These are phyloP conservation scores for Coprinellus aureogranulatus DNA, from an alignment of 768 basidiomycete species.

Conservation along the genomic window DNA sequence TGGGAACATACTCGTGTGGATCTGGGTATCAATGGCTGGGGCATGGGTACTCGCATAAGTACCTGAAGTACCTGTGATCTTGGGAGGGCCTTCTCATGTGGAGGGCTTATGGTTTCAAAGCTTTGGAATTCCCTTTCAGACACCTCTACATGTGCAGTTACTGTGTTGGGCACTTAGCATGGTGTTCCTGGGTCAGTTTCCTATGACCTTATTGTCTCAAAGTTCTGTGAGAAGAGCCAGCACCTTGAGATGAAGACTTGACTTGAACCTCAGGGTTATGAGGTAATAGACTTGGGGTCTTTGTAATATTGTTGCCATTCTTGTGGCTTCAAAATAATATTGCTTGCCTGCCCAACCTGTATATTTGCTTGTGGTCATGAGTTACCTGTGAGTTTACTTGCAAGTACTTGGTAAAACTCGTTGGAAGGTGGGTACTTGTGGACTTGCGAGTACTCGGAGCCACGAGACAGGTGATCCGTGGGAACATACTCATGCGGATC, in stretches of 20 bases:
- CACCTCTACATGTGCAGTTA: slow-evolving; percentile 17
- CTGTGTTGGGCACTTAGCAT: slow-evolving; percentile 24
- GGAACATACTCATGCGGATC: slow-evolving; percentile 9
- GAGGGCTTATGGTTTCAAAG: slow-evolving; percentile 26
- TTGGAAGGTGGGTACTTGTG: too few species aligned
- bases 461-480: slow-evolving; percentile 12
- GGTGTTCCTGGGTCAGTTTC: slow-evolving; percentile 3
- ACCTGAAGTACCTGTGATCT: too few species aligned
- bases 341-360: not conserved
- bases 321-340: not conserved
- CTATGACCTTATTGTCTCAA: slow-evolving; percentile 1
- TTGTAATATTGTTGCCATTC: not conserved
- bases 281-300: not conserved
- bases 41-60: too few species aligned
- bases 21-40: too few species aligned
- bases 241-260: slow-evolving; percentile 8
- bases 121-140: slow-evolving; percentile 24
- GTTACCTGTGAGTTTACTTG: slow-evolving; percentile 7
- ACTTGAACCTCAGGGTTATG: not conserved
- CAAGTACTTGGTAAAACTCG: not conserved
- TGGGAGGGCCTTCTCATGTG: slow-evolving; percentile 25
- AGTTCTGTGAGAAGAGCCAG: slow-evolving; percentile 9
- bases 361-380: too few species aligned
- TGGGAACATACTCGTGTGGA: too few species aligned
- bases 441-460: slow-evolving; percentile 10